phyloP scores from a whole-genome alignment of 805 yeast genomes.

The Yarrowia bubula region DNA sequence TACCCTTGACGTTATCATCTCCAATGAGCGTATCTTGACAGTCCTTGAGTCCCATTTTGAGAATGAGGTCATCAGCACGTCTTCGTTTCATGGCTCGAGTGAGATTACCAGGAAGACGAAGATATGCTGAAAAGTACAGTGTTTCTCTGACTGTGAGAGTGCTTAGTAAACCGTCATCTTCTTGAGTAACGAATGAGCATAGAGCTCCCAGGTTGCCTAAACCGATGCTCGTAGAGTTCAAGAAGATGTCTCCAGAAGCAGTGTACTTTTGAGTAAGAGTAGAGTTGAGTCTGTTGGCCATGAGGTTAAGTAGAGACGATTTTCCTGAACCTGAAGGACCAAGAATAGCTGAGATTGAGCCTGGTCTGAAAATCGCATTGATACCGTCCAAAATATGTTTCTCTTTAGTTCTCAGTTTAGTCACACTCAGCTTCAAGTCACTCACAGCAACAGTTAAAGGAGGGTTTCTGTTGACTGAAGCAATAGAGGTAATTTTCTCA shows the following conservation, averaged over 20 bases:
- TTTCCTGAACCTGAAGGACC: constrained; percentile 84
- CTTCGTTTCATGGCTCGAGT: constrained; percentile 46
- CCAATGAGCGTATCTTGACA: constrained; percentile 77
- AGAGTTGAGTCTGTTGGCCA: constrained; percentile 57
- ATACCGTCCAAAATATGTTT: constrained; percentile 48
- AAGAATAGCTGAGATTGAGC: constrained; percentile 66
- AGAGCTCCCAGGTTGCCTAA: constrained; percentile 32
- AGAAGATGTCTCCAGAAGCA: constrained; percentile 45
- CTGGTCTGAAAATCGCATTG: constrained; percentile 52
- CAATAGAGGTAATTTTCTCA: constrained; percentile 29
- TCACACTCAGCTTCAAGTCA: constrained; percentile 31
- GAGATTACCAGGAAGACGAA: constrained; percentile 52
- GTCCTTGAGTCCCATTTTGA: constrained; percentile 66
- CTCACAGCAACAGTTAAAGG: constrained; percentile 2
- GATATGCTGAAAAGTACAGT: constrained; percentile 62
- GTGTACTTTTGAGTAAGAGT: constrained; percentile 38
- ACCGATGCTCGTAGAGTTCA: constrained; percentile 41
- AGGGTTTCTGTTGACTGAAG: constrained; percentile 28
- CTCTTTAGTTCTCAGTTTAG: constrained; percentile 27
- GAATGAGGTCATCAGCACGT: constrained; percentile 56
- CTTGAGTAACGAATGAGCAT: constrained; percentile 79
- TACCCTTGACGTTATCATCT: constrained; percentile 57
- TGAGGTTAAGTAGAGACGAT: constrained; percentile 60
- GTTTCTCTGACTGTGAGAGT: constrained; percentile 78
- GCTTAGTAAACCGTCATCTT: constrained; percentile 69